Evolutionary conservation across 23 red algal species (phyloP).

Genomic region (Gracilaria domingensis): DNA sequence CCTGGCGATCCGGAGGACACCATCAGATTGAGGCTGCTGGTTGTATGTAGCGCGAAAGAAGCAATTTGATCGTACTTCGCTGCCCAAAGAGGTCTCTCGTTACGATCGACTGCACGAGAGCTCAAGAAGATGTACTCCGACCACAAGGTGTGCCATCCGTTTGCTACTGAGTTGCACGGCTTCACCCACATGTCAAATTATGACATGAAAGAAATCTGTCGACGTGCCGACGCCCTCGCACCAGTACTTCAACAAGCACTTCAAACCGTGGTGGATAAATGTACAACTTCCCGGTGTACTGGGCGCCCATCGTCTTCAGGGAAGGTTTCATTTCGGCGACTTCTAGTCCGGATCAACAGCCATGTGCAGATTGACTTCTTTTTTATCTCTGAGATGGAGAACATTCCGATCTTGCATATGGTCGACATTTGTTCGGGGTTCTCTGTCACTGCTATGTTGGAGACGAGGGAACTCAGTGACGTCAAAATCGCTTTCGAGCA

Average conservation of each 20-base stretch:
- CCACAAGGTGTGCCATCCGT: not conserved
- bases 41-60: not conserved
- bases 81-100: not conserved
- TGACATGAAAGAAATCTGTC: not conserved
- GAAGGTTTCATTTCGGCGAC: not conserved
- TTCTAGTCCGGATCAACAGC: not conserved
- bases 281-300: not conserved
- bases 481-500: not conserved
- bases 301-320: not conserved
- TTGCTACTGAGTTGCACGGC: conserved; percentile 6
- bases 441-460: not conserved
- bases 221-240: not conserved
- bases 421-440: not conserved
- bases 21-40: no score
- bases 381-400: not conserved
- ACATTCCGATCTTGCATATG: conserved; percentile 18
- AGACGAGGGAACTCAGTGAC: not conserved
- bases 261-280: not conserved
- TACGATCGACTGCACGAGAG: not conserved
- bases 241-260: conserved; percentile 21
- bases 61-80: not conserved
- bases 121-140: not conserved
- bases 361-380: conserved; percentile 40
- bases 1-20: no score
- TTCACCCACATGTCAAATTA: not conserved